Conservation (phyloP, 768 basidiomycete genomes). For the Gymnopilus dilepis region DNA sequence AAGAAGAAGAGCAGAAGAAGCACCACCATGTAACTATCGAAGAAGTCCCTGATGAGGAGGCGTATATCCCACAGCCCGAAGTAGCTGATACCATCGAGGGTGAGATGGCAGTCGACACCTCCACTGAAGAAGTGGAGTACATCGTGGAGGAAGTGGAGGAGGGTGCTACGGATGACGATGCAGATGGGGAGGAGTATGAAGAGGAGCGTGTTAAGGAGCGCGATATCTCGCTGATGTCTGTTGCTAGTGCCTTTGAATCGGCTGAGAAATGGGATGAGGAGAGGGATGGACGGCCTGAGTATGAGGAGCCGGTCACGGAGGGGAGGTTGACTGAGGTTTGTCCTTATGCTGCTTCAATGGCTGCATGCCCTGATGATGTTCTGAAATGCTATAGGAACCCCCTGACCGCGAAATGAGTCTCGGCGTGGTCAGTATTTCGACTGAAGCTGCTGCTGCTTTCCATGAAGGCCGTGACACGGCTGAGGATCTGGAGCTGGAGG, state of each 20-base stretch:
- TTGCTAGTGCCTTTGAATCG: constrained; percentile 3
- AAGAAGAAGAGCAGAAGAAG: not conserved
- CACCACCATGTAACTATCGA: constrained; percentile 7
- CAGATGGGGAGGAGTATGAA: constrained; percentile 23
- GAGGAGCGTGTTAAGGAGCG: constrained; percentile 8
- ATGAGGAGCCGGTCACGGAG: constrained; percentile 40
- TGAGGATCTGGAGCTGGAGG: not conserved
- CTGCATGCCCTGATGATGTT: not conserved
- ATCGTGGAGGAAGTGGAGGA: constrained; percentile 13
- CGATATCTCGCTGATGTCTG: constrained; percentile 5
- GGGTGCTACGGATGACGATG: constrained; percentile 18
- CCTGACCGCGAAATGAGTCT: constrained; percentile 22
- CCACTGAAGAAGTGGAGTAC: not conserved
- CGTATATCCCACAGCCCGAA: not conserved
- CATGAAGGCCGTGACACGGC: not conserved
- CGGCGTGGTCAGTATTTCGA: constrained; percentile 19
- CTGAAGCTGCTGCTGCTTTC: constrained; percentile 15
- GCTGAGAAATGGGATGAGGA: constrained; percentile 21
- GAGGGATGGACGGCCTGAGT: not conserved
- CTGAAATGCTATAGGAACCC: constrained; percentile 20
- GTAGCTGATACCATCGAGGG: not conserved
- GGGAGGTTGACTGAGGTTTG: constrained; percentile 38
- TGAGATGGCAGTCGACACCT: constrained; percentile 1
- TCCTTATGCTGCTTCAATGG: constrained; percentile 2
- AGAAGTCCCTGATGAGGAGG: constrained; percentile 13